Conservation (phyloP, 257 asterid species). For the Eucommia ulmoides region DNA sequence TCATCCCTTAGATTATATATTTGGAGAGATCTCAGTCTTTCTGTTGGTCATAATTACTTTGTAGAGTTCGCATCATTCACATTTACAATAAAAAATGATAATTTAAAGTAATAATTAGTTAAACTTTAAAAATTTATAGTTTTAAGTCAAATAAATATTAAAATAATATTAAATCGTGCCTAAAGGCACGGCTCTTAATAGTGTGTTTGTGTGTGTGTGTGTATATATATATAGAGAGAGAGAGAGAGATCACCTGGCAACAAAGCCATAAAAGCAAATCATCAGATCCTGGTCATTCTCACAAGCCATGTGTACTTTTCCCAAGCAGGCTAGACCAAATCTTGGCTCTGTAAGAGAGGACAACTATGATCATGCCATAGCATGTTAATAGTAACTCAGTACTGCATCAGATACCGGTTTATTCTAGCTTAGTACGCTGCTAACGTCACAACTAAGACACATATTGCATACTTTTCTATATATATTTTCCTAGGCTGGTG, state of each 20-base stretch:
- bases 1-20: too few relatives aligned
- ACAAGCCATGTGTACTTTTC: slow-evolving; percentile 51
- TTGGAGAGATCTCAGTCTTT: too few relatives aligned
- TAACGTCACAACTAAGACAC: neutral
- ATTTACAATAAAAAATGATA: too few relatives aligned
- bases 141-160: too few relatives aligned
- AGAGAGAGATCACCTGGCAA: slow-evolving; percentile 49
- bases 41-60: too few relatives aligned
- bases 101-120: too few relatives aligned
- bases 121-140: too few relatives aligned
- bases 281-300: slow-evolving; percentile 76
- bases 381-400: neutral
- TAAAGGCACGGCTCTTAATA: neutral
- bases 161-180: neutral
- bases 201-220: neutral
- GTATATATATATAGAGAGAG: neutral
- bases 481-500: neutral
- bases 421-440: neutral
- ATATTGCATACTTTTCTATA: neutral
- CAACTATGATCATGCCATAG: neutral
- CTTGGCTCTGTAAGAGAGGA: slow-evolving; percentile 53
- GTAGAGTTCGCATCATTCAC: too few relatives aligned
- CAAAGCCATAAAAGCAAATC: slow-evolving; percentile 67
- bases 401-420: neutral
- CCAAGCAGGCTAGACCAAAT: slow-evolving; percentile 78